Conservation (phyloP, 2,329 filamentous ascomycete genomes). For the Microdochium bolleyi region DNA sequence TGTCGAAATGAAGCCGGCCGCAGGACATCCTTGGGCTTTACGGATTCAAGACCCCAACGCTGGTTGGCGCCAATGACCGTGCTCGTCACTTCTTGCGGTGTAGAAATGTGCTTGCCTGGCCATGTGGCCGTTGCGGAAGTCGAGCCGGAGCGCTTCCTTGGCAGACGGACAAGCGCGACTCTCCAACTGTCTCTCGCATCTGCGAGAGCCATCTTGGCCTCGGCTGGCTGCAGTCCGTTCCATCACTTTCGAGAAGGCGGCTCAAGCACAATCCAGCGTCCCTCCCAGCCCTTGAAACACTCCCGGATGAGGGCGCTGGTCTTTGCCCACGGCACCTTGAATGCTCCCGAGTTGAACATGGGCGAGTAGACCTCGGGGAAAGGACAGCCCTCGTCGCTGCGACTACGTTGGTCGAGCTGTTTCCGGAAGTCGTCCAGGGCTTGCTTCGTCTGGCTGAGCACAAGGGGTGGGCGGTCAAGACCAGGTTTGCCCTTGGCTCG, state of each 20-base stretch:
- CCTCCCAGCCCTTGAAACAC: conserved; percentile 34
- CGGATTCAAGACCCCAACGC: too few species aligned
- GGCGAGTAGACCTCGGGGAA: conserved; percentile 9
- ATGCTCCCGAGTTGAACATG: conserved; percentile 13
- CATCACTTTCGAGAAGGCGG: not conserved
- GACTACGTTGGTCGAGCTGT: conserved; percentile 5
- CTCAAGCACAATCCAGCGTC: conserved; percentile 26
- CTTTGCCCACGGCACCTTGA: conserved; percentile 12
- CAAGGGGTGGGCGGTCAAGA: conserved; percentile 5
- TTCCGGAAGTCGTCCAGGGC: conserved; percentile 8
- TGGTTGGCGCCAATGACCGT: too few species aligned
- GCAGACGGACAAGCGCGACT: too few species aligned
- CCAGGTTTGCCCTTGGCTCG: conserved; percentile 6
- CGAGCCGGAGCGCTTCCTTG: too few species aligned
- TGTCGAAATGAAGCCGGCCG: too few species aligned
- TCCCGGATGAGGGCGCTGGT: conserved; percentile 7
- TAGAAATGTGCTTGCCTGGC: too few species aligned
- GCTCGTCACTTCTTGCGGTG: too few species aligned
- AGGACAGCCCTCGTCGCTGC: not conserved
- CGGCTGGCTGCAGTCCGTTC: not conserved
- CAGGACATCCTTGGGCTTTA: too few species aligned
- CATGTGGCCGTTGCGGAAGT: too few species aligned
- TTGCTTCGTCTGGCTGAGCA: conserved; percentile 9
- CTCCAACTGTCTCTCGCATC: too few species aligned
- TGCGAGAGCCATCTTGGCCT: too few species aligned